Evolutionary conservation across 768 basidiomycete genomes (phyloP).

Genomic region (Boletus pseudo-olivaceus): DNA sequence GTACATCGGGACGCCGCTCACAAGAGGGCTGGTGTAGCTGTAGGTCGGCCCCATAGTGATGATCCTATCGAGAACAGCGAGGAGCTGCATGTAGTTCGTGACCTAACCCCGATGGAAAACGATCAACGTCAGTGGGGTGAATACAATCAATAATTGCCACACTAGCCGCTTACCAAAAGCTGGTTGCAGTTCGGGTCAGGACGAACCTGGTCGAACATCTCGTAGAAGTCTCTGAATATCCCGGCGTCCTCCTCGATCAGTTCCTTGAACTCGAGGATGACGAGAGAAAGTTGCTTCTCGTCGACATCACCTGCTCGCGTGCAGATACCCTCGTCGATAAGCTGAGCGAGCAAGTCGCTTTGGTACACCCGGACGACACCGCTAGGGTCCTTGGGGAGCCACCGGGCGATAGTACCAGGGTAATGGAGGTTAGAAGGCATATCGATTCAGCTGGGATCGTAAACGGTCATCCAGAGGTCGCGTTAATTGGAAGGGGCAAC

Average conservation of each 20-base stretch:
- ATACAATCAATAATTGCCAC: background rate
- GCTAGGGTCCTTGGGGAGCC: slow-evolving; percentile 14
- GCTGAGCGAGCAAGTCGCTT: slow-evolving; percentile 26
- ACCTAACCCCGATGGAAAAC: background rate
- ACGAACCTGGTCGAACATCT: slow-evolving; percentile 21
- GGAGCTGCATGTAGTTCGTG: slow-evolving; percentile 1
- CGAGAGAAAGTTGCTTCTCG: slow-evolving; percentile 7
- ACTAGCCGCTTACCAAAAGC: slow-evolving; percentile 4
- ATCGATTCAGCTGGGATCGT: background rate
- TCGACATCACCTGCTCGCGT: slow-evolving; percentile 2
- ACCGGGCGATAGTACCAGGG: slow-evolving; percentile 21
- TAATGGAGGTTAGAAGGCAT: slow-evolving; percentile 17
- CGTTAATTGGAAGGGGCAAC: background rate
- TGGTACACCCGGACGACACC: background rate
- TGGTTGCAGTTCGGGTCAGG: background rate
- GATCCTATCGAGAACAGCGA: slow-evolving; percentile 11
- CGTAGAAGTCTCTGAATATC: slow-evolving; percentile 21
- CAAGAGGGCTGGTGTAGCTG: slow-evolving; percentile 14
- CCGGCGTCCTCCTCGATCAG: slow-evolving; percentile 21
- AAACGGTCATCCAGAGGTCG: background rate
- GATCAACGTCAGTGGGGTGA: background rate
- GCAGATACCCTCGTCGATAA: slow-evolving; percentile 17
- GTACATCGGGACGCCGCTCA: slow-evolving; percentile 15
- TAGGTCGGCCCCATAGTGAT: slow-evolving; percentile 17
- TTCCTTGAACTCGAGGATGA: slow-evolving; percentile 22